A percentile compares a stretch with the other conserved stretches of the same genome.
Conservation (phyloP, 2,329 filamentous ascomycete species). For the Pleomassaria siparia region DNA sequence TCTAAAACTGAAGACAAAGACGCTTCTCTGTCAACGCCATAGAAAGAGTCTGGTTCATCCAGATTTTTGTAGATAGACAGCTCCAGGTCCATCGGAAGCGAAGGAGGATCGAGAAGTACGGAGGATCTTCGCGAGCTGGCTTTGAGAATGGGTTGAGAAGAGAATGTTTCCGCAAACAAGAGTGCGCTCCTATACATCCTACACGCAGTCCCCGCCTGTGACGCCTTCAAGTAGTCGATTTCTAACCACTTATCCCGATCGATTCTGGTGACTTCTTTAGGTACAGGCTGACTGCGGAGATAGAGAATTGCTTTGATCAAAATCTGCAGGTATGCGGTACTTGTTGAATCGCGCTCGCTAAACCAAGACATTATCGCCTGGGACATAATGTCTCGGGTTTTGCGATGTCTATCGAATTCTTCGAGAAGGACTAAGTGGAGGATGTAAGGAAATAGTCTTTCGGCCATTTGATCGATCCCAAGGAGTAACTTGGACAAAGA, state of each 20-base stretch:
- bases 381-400: slow-evolving; percentile 62
- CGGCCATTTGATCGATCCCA: slow-evolving; percentile 68
- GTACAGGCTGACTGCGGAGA: slow-evolving; percentile 76
- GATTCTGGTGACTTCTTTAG: slow-evolving; percentile 74
- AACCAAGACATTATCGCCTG: slow-evolving; percentile 67
- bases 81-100: slow-evolving; percentile 65
- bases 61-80: slow-evolving; percentile 86
- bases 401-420: slow-evolving; percentile 64
- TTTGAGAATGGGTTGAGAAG: slow-evolving; percentile 52
- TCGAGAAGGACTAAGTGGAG: slow-evolving; percentile 77
- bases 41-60: slow-evolving; percentile 95
- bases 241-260: slow-evolving; percentile 85
- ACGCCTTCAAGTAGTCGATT: slow-evolving; percentile 70
- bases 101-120: slow-evolving; percentile 51
- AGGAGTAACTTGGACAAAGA: slow-evolving; percentile 67
- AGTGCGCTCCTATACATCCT: slow-evolving; percentile 86
- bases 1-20: slow-evolving; percentile 76
- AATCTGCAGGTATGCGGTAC: slow-evolving; percentile 68
- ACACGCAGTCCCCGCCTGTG: slow-evolving; percentile 72
- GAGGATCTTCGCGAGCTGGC: slow-evolving; percentile 65
- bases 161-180: slow-evolving; percentile 74
- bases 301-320: slow-evolving; percentile 82
- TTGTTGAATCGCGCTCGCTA: slow-evolving; percentile 43
- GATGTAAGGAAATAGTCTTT: slow-evolving; percentile 77
- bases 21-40: slow-evolving; percentile 79